Percentiles rank a stretch among this genome's conserved stretches.
These are phyloP conservation scores for Calonectria pseudoturangicola DNA, from an alignment of 2,329 filamentous ascomycete genomes.

Conservation along the genomic window DNA sequence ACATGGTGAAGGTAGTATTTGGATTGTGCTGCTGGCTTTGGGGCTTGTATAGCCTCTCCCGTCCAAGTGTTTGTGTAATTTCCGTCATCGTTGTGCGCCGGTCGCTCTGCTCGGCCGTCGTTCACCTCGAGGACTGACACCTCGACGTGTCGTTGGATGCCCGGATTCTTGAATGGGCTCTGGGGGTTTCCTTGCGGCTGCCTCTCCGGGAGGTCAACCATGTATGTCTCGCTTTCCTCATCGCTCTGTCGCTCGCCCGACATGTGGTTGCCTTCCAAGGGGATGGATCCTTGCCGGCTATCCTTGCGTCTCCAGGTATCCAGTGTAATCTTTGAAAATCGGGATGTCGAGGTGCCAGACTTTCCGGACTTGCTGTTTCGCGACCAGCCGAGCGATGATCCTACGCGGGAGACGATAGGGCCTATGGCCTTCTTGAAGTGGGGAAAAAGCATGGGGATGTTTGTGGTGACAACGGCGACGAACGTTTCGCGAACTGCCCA, in stretches of 20 bases:
- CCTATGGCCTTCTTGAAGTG: slow-evolving; percentile 62
- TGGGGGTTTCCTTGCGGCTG: background rate
- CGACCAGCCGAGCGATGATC: slow-evolving; percentile 48
- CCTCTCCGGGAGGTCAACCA: slow-evolving; percentile 50
- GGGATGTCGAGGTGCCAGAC: slow-evolving; percentile 33
- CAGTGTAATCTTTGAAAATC: slow-evolving; percentile 46
- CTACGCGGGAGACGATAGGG: slow-evolving; percentile 51
- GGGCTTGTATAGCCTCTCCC: slow-evolving; percentile 30
- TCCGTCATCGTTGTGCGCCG: slow-evolving; percentile 42
- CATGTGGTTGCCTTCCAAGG: slow-evolving; percentile 35
- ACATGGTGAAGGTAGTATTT: slow-evolving; percentile 38
- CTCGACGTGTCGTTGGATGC: slow-evolving; percentile 43
- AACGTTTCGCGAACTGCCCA: slow-evolving; percentile 68
- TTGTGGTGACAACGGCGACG: slow-evolving; percentile 65
- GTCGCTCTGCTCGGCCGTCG: background rate
- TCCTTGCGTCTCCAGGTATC: slow-evolving; percentile 48
- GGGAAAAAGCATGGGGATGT: slow-evolving; percentile 67
- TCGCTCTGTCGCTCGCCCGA: slow-evolving; percentile 44
- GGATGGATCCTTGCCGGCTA: slow-evolving; percentile 45
- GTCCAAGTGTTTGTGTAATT: slow-evolving; percentile 47
- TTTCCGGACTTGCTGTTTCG: slow-evolving; percentile 41
- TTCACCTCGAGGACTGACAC: slow-evolving; percentile 38
- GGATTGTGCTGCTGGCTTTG: slow-evolving; percentile 32
- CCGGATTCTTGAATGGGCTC: slow-evolving; percentile 3
- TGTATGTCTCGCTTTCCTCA: slow-evolving; percentile 52